Evolutionary conservation across 1,139 yeast species (phyloP).

Genomic region (Trichomonascaceae sp.): DNA sequence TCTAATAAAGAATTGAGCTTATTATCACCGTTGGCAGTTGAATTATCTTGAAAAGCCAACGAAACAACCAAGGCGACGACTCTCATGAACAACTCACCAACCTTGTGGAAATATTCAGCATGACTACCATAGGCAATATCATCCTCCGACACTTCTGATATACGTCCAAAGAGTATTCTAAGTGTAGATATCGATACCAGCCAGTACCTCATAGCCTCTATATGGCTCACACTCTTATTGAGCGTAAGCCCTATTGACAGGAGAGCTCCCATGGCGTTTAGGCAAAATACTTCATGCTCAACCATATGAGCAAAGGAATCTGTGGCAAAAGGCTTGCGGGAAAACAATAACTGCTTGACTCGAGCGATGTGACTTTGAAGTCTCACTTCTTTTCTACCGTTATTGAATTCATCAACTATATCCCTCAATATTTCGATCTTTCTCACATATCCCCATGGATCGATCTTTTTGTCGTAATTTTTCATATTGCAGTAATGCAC

Average conservation of each 20-base stretch:
- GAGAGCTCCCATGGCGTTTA: not conserved
- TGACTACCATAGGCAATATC: not conserved
- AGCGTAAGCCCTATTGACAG: not conserved
- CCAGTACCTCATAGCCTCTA: constrained; percentile 5
- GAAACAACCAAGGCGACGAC: not conserved
- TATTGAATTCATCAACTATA: not conserved
- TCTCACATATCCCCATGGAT: not conserved
- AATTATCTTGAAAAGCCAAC: not conserved
- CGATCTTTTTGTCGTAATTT: not conserved
- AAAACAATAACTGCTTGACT: not conserved
- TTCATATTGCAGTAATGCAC: not conserved
- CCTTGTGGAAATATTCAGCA: constrained; percentile 3
- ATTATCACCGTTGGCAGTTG: not conserved
- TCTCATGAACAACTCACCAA: constrained; percentile 3
- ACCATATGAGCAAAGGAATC: not conserved
- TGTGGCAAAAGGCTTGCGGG: not conserved
- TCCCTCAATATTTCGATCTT: not conserved
- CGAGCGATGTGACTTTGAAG: not conserved
- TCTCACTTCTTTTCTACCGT: not conserved
- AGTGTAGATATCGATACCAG: not conserved
- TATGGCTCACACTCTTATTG: not conserved
- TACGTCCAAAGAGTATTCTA: not conserved
- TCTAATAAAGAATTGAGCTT: not conserved
- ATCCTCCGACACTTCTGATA: not conserved
- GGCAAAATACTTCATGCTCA: constrained; percentile 3